These are phyloP conservation scores for Lodderomyces margitis DNA, from an alignment of 1,139 yeast species.

Conservation along the genomic window DNA sequence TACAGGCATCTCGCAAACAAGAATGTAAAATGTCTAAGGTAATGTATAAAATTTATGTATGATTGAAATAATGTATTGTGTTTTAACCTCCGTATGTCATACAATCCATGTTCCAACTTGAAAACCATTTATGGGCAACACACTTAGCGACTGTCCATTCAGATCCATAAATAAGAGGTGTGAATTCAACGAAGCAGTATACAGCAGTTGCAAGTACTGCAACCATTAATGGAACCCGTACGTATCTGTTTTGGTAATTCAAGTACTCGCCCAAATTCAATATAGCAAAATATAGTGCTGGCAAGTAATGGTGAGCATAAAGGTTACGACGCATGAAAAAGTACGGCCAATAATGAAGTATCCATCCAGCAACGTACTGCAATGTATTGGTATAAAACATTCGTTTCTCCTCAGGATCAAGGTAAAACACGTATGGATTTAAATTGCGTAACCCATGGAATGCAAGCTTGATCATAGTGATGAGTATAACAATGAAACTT, in stretches of 20 bases:
- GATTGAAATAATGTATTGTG: neutral
- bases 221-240: slow-evolving; percentile 15
- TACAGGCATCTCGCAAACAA: slow-evolving; percentile 47
- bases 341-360: slow-evolving; percentile 36
- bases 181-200: slow-evolving; percentile 20
- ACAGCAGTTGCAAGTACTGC: slow-evolving; percentile 16
- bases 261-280: slow-evolving; percentile 30
- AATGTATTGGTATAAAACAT: slow-evolving; percentile 24
- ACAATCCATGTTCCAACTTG: slow-evolving; percentile 40
- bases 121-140: slow-evolving; percentile 27
- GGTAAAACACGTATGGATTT: slow-evolving; percentile 31
- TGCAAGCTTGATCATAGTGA: slow-evolving; percentile 21
- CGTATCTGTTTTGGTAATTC: slow-evolving; percentile 25
- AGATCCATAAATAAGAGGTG: slow-evolving; percentile 37
- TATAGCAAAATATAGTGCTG: slow-evolving; percentile 35
- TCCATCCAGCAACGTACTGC: slow-evolving; percentile 34
- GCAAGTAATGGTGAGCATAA: slow-evolving; percentile 41
- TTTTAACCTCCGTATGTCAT: slow-evolving; percentile 14
- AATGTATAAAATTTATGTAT: neutral
- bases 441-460: slow-evolving; percentile 23
- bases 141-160: slow-evolving; percentile 32
- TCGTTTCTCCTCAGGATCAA: slow-evolving; percentile 3
- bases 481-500: slow-evolving; percentile 22
- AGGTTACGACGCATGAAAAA: slow-evolving; percentile 32
- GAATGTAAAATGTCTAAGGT: slow-evolving; percentile 12